phyloP scores from a whole-genome alignment of 2,329 filamentous ascomycete species.

The Ceratocystis colombiana region DNA sequence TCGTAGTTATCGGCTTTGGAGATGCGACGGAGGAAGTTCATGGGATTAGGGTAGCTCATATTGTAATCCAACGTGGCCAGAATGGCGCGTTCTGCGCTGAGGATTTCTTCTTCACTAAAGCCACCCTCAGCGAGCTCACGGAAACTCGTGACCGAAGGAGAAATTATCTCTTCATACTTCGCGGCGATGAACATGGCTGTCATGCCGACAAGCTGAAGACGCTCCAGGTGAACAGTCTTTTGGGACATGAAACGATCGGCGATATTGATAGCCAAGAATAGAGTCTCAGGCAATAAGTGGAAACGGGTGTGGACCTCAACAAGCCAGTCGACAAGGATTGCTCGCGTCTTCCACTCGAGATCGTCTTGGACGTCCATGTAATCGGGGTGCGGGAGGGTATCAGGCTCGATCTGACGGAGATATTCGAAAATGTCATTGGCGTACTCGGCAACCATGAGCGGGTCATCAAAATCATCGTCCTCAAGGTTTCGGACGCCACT shows the following conservation, averaged over 20 bases:
- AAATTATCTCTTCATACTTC: slow-evolving; percentile 97
- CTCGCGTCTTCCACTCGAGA: slow-evolving; percentile 96
- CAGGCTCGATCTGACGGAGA: slow-evolving; percentile 70
- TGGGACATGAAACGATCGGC: slow-evolving; percentile 94
- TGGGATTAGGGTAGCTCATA: slow-evolving; percentile 95
- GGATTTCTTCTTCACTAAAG: slow-evolving; percentile 87
- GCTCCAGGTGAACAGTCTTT: slow-evolving; percentile 92
- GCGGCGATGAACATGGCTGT: slow-evolving; percentile 99
- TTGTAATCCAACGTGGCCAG: slow-evolving; percentile 89
- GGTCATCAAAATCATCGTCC: slow-evolving; percentile 79
- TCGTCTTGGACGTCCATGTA: slow-evolving; percentile 96
- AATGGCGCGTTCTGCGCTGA: slow-evolving; percentile 93
- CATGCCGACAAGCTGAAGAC: slow-evolving; percentile 90
- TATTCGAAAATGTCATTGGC: slow-evolving; percentile 97
- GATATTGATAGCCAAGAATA: slow-evolving; percentile 95
- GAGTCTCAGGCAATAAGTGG: slow-evolving; percentile 85
- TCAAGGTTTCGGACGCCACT: slow-evolving; percentile 57
- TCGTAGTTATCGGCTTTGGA: slow-evolving; percentile 99
- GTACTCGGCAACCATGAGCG: slow-evolving; percentile 96
- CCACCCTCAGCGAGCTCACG: slow-evolving; percentile 93
- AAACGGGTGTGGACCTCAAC: slow-evolving; percentile 97
- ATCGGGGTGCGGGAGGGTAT: slow-evolving; percentile 72
- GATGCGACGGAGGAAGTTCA: slow-evolving; percentile 98
- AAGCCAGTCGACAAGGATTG: slow-evolving; percentile 94
- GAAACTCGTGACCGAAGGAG: slow-evolving; percentile 94